phyloP scores from a whole-genome alignment of 306 rosid species.

The Lathyrus sativus region DNA sequence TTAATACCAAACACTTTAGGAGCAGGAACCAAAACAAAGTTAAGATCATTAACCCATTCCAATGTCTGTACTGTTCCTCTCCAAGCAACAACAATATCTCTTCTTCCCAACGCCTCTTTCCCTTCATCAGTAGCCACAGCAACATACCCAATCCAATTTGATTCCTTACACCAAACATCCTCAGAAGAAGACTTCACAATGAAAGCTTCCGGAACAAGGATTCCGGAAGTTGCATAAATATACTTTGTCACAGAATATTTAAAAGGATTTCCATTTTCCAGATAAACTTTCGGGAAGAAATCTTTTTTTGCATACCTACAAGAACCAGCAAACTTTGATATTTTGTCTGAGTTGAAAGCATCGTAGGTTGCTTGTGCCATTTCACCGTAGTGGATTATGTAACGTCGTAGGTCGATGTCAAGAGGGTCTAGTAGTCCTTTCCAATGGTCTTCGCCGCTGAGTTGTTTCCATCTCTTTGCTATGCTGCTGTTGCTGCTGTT shows the following conservation, averaged over 20 bases:
- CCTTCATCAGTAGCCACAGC: constrained; percentile 82
- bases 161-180: constrained; percentile 92
- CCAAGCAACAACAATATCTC: constrained; percentile 90
- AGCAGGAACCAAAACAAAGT: constrained; percentile 56
- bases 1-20: constrained; percentile 49
- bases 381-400: constrained; percentile 74
- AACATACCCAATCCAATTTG: constrained; percentile 90
- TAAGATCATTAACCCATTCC: constrained; percentile 78
- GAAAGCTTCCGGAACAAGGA: constrained; percentile 72
- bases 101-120: constrained; percentile 63
- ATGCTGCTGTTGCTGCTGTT: constrained; percentile 14
- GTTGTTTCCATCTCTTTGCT: constrained; percentile 55
- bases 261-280: constrained; percentile 54
- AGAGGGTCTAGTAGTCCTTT: constrained; percentile 68
- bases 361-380: constrained; percentile 85
- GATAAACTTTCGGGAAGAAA: constrained; percentile 55
- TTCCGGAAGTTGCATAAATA: constrained; percentile 47
- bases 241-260: constrained; percentile 52
- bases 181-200: constrained; percentile 64
- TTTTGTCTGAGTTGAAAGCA: constrained; percentile 71
- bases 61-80: constrained; percentile 68
- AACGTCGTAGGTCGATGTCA: constrained; percentile 58
- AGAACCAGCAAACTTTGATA: constrained; percentile 69
- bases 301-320: constrained; percentile 49
- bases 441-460: constrained; percentile 67